Conservation (phyloP, 371 early-diverging fungal species). For the Mucor ambiguus region DNA sequence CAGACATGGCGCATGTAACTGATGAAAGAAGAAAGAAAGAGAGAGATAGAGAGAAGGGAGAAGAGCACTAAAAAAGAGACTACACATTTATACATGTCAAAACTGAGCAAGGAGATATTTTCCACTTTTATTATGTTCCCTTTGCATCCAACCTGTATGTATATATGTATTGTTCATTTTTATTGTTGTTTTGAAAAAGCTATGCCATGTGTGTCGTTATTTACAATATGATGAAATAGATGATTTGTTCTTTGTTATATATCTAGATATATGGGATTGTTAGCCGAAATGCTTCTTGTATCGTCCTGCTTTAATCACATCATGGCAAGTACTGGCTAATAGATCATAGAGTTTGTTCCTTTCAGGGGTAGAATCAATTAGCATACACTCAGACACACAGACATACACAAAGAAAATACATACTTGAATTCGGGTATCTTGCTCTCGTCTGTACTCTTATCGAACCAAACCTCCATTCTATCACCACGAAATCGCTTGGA, state of each 20-base stretch:
- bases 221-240: not conserved
- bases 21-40: too few relatives aligned
- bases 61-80: not conserved
- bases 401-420: conserved; percentile 15
- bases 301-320: conserved; percentile 40
- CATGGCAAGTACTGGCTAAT: conserved; percentile 27
- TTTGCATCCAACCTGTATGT: not conserved
- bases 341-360: conserved; percentile 33
- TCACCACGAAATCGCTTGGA: conserved; percentile 53
- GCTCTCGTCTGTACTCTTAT: conserved; percentile 22
- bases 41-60: not conserved
- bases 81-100: not conserved
- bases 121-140: conserved; percentile 5
- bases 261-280: not conserved
- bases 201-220: not conserved
- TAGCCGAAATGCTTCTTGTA: conserved; percentile 55
- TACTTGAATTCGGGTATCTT: conserved; percentile 35
- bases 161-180: not conserved
- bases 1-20: not conserved
- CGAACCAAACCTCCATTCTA: conserved; percentile 63
- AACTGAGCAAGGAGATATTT: not conserved
- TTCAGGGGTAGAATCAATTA: not conserved
- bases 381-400: not conserved
- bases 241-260: not conserved
- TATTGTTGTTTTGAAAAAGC: not conserved